Conservation (phyloP, 805 yeast species). For the Candida hispaniensis region DNA sequence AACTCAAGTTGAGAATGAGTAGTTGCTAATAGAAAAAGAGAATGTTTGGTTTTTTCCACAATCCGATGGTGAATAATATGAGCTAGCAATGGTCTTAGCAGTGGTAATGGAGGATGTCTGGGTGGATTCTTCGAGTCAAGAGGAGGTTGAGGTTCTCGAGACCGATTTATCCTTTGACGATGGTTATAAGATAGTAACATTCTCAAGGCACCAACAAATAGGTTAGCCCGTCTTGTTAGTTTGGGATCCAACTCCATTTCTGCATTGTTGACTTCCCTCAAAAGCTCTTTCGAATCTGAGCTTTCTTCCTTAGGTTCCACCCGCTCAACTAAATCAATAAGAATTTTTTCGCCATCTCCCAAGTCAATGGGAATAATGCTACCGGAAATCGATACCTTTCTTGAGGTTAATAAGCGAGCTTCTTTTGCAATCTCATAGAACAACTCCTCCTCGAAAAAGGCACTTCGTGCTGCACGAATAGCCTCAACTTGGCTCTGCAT, state of each 20-base stretch:
- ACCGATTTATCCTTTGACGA: constrained; percentile 34
- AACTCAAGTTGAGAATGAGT: constrained; percentile 18
- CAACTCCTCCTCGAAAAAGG: constrained; percentile 80
- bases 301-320: too few species aligned
- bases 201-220: constrained; percentile 43
- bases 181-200: constrained; percentile 53
- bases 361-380: constrained; percentile 57
- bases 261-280: constrained; percentile 30
- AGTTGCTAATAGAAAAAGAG: constrained; percentile 21
- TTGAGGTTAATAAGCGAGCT: constrained; percentile 55
- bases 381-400: constrained; percentile 55
- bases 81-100: constrained; percentile 29
- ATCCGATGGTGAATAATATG: constrained; percentile 25
- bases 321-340: constrained; percentile 53
- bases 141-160: constrained; percentile 19
- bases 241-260: constrained; percentile 31
- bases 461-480: constrained; percentile 36
- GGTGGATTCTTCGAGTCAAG: constrained; percentile 7
- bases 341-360: constrained; percentile 49
- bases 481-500: constrained; percentile 24
- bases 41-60: constrained; percentile 19
- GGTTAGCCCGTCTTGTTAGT: constrained; percentile 39
- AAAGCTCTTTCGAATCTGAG: too few species aligned
- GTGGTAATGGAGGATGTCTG: constrained; percentile 17
- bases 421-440: constrained; percentile 70